Base-by-base conservation (phyloP, 495 filamentous ascomycete genomes). In the Podospora appendiculata region DNA sequence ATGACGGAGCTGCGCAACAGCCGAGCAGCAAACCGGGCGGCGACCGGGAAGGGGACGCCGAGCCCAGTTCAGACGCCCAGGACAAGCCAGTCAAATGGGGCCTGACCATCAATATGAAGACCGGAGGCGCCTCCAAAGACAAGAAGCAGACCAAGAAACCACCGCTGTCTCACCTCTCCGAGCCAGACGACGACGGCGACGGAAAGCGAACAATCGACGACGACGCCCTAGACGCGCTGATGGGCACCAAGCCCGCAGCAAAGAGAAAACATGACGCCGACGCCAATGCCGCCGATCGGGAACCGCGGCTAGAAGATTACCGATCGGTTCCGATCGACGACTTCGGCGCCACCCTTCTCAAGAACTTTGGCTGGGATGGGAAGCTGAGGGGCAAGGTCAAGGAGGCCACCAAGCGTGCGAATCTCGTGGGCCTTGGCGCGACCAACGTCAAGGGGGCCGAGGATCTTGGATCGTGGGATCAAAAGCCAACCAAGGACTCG, bases 301-400 rank as follows among this genome's bases (percentile, higher is more conserved):
- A 81, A 13, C 83, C 90, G 3, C 85, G 80, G 0, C 71, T 93
- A 18, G 89, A 89, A 43, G 89, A 92, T 58, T 99, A 99, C 68
- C 84, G 81, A 32, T 81, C 84, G 4, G 80, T 95, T 10, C 92
- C 94, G 0, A 89, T 97, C 36, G 93, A 96, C 53, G 89, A 95
- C 52, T 99, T 97, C 59, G 93, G 92, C 34, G 84, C 88, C 18
- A 89, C 88, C 3, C 69, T 97, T 47, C 77, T 99, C 25, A 80
- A 89, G 7, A 88, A 89, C 10, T 94, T 96, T 83, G 93, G 93
- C 5, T 96, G 91, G 92, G 88, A 96, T 53, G 92, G 91, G 1
- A 81, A 92, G 77, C 79, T 62, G 76, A 79, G 35, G 59, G 77
- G 47, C 51, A 74, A 72, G 48, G 67, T 68, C 12, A 71, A 73